Percentiles rank a stretch among this genome's conserved stretches.
Evolutionary conservation across 176 grass and related monocot genomes (phyloP).

Genomic region (Oropetium thomaeum): DNA sequence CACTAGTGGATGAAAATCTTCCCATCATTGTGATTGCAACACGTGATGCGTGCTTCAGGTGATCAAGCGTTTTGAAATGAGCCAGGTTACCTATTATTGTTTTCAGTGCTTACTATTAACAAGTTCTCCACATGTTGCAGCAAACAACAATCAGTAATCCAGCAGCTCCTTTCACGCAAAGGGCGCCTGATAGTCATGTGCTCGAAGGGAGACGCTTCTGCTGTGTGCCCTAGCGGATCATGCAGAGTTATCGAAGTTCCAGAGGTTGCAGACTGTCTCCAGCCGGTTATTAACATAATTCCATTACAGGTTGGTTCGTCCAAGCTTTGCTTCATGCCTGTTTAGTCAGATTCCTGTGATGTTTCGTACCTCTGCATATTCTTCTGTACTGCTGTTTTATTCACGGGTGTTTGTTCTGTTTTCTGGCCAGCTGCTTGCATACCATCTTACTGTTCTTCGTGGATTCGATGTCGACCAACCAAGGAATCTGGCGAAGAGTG

Average conservation of each 20-base stretch:
- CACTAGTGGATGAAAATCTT: slow-evolving; percentile 89
- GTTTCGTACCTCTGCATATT: not conserved
- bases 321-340: not conserved
- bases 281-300: slow-evolving; percentile 89
- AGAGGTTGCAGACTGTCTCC: slow-evolving; percentile 64
- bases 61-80: not conserved
- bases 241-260: slow-evolving; percentile 88
- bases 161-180: slow-evolving; percentile 86
- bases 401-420: not conserved
- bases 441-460: slow-evolving; percentile 75
- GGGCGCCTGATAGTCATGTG: slow-evolving; percentile 84
- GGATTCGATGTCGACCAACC: slow-evolving; percentile 76
- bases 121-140: slow-evolving; percentile 34
- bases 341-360: not conserved
- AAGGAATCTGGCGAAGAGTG: slow-evolving; percentile 87
- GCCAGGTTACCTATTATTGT: not conserved
- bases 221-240: slow-evolving; percentile 53
- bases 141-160: slow-evolving; percentile 94
- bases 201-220: slow-evolving; percentile 56
- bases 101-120: not conserved
- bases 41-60: slow-evolving; percentile 77
- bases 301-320: slow-evolving; percentile 82
- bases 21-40: slow-evolving; percentile 90
- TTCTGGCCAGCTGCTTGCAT: slow-evolving; percentile 62
- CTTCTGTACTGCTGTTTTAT: not conserved